Percentiles rank a stretch among this genome's conserved stretches.
Evolutionary conservation across 345 rosid genomes (phyloP).

Genomic region (Nephelium lappaceum): DNA sequence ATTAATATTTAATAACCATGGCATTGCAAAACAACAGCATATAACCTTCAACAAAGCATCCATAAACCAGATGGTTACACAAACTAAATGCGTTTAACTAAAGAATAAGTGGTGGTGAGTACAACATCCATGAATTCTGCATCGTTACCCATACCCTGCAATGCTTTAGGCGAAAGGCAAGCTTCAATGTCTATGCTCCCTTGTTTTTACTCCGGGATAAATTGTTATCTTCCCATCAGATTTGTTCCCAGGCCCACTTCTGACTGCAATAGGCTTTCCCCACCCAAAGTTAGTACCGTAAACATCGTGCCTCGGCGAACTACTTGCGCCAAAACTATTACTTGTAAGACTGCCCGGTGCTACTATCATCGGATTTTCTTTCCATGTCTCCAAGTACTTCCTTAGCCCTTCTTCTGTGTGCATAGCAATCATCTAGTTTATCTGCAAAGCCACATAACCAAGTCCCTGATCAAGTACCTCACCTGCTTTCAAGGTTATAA

Average conservation of each 20-base stretch:
- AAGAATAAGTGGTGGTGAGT: not conserved
- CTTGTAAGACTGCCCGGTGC: not conserved
- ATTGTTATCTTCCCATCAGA: not conserved
- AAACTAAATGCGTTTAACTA: too few species aligned
- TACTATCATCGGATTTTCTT: not conserved
- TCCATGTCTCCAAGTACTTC: not conserved
- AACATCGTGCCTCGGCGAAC: conserved; percentile 24
- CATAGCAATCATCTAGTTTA: conserved; percentile 18
- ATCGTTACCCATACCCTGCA: not conserved
- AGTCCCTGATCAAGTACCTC: conserved; percentile 21
- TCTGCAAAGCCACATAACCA: conserved; percentile 21
- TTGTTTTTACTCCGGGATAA: conserved; percentile 1
- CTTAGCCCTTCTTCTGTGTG: conserved; percentile 14
- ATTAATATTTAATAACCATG: too few species aligned
- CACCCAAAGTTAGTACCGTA: conserved; percentile 30
- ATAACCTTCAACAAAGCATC: not conserved
- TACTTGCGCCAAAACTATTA: not conserved
- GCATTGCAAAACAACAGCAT: too few species aligned
- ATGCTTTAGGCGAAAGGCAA: not conserved
- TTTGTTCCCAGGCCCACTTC: conserved; percentile 20
- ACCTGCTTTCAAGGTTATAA: not conserved
- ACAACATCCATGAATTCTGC: not conserved
- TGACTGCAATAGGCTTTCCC: conserved; percentile 31
- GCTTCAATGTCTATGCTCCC: conserved; percentile 17
- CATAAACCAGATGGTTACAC: not conserved